phyloP scores from a whole-genome alignment of 2,329 filamentous ascomycete genomes.

The Fusarium tupiense region DNA sequence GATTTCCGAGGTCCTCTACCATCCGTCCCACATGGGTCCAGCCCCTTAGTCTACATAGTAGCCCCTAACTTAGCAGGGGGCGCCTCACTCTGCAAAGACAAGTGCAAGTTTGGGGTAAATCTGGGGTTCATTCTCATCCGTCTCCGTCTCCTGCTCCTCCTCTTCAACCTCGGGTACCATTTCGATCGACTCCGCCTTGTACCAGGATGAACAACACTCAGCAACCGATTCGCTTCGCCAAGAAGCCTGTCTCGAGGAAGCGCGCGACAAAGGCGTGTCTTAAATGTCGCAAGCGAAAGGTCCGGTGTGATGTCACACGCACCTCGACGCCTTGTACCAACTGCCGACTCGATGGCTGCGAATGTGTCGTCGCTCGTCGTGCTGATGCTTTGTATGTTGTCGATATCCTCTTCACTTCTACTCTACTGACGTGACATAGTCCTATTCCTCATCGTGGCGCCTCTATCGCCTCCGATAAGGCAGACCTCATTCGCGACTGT shows the following conservation, averaged over 20 bases:
- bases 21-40: not conserved
- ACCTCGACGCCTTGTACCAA: slow-evolving; percentile 35
- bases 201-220: slow-evolving; percentile 30
- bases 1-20: slow-evolving; percentile 7
- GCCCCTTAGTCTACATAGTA: not conserved
- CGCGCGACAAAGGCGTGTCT: slow-evolving; percentile 36
- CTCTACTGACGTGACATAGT: not conserved
- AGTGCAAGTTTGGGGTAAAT: slow-evolving; percentile 22
- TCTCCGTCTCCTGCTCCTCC: not conserved
- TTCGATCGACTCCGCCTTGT: not conserved
- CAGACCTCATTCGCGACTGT: not conserved
- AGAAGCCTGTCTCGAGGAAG: slow-evolving; percentile 33
- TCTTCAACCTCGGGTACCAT: slow-evolving; percentile 20
- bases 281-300: slow-evolving; percentile 36
- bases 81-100: not conserved
- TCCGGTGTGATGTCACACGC: slow-evolving; percentile 36
- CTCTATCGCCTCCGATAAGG: not conserved
- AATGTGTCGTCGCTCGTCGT: slow-evolving; percentile 27
- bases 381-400: slow-evolving; percentile 18
- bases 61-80: not conserved
- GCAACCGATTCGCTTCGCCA: slow-evolving; percentile 31
- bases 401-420: fast-evolving
- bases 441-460: not conserved
- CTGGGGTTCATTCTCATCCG: slow-evolving; percentile 10
- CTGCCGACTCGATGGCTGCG: slow-evolving; percentile 32